Percentiles rank a stretch among this genome's conserved stretches.
These are phyloP conservation scores for Arthrobotrys megalospora DNA, from an alignment of 2,329 filamentous ascomycete genomes.

Conservation along the genomic window DNA sequence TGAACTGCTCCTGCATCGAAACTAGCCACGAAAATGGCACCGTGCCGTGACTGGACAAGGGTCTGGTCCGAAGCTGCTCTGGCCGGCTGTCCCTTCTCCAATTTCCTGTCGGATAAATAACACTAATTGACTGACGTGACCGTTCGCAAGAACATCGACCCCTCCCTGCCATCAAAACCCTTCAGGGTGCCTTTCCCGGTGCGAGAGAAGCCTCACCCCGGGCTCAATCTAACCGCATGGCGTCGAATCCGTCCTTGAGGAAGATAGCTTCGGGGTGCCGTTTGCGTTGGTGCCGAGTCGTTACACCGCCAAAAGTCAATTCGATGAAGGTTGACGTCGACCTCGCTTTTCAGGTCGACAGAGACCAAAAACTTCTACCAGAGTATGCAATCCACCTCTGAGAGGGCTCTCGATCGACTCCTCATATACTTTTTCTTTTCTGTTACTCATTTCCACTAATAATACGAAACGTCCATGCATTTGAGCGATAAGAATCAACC, in stretches of 20 bases:
- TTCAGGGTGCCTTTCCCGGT: slow-evolving; percentile 28
- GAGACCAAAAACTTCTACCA: not conserved
- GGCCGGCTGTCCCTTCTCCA: slow-evolving; percentile 55
- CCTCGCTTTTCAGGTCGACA: not conserved
- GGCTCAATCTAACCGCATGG: not conserved
- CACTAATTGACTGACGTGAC: slow-evolving; percentile 54
- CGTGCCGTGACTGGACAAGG: slow-evolving; percentile 48
- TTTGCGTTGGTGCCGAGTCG: slow-evolving; percentile 12
- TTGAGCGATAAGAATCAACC: slow-evolving; percentile 46
- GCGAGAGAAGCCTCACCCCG: slow-evolving; percentile 7
- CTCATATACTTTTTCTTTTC: slow-evolving; percentile 16
- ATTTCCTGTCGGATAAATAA: slow-evolving; percentile 61
- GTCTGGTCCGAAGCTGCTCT: slow-evolving; percentile 34
- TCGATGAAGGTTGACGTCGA: slow-evolving; percentile 1
- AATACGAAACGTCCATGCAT: slow-evolving; percentile 52
- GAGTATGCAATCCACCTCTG: not conserved
- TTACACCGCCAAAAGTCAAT: slow-evolving; percentile 18
- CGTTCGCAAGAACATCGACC: slow-evolving; percentile 42
- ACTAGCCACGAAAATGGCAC: slow-evolving; percentile 57
- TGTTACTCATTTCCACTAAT: slow-evolving; percentile 57
- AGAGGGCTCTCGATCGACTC: not conserved
- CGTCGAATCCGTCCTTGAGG: not conserved
- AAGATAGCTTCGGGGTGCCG: slow-evolving; percentile 5
- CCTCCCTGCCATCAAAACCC: slow-evolving; percentile 15
- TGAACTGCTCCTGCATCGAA: slow-evolving; percentile 47